Percentiles rank a stretch among this genome's conserved stretches.
Evolutionary conservation across 805 yeast species (phyloP).

Genomic region (Metschnikowia cerradonensis): DNA sequence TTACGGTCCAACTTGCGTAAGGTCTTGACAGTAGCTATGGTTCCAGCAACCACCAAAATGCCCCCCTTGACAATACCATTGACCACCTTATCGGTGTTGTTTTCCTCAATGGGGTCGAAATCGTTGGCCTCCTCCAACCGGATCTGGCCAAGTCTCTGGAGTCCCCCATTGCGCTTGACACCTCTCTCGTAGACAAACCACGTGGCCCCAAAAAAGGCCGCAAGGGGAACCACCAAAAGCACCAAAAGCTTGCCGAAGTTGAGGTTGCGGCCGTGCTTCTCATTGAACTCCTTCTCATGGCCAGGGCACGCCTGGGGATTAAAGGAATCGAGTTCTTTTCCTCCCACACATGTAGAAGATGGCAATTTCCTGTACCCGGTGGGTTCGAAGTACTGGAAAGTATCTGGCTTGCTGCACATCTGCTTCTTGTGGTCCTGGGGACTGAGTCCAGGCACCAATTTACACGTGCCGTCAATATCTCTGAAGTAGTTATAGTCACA

Average conservation of each 20-base stretch:
- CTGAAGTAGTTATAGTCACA: slow-evolving; percentile 85
- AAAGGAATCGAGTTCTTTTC: slow-evolving; percentile 64
- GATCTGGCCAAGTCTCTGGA: slow-evolving; percentile 77
- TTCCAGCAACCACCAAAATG: slow-evolving; percentile 42
- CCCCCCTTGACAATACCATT: slow-evolving; percentile 59
- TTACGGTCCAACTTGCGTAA: slow-evolving; percentile 30
- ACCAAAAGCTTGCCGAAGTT: slow-evolving; percentile 49
- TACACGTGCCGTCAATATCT: slow-evolving; percentile 78
- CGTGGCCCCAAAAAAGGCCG: slow-evolving; percentile 48
- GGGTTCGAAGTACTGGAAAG: slow-evolving; percentile 74
- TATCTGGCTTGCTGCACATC: slow-evolving; percentile 54
- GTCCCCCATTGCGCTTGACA: slow-evolving; percentile 73
- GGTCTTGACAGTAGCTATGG: slow-evolving; percentile 32
- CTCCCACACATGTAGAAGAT: slow-evolving; percentile 80
- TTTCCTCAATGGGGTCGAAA: slow-evolving; percentile 59
- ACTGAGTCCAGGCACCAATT: slow-evolving; percentile 66
- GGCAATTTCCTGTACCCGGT: slow-evolving; percentile 92
- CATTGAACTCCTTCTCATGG: slow-evolving; percentile 58
- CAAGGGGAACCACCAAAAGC: slow-evolving; percentile 53
- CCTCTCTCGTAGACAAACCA: slow-evolving; percentile 80
- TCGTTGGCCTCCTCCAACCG: slow-evolving; percentile 67
- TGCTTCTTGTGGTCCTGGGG: slow-evolving; percentile 59
- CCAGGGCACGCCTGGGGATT: slow-evolving; percentile 84
- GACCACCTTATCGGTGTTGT: slow-evolving; percentile 53
- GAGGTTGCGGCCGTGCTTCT: slow-evolving; percentile 50